These are phyloP conservation scores for Rhizophagus clarus DNA, from an alignment of 192 early-diverging fungal genomes.

Conservation along the genomic window DNA sequence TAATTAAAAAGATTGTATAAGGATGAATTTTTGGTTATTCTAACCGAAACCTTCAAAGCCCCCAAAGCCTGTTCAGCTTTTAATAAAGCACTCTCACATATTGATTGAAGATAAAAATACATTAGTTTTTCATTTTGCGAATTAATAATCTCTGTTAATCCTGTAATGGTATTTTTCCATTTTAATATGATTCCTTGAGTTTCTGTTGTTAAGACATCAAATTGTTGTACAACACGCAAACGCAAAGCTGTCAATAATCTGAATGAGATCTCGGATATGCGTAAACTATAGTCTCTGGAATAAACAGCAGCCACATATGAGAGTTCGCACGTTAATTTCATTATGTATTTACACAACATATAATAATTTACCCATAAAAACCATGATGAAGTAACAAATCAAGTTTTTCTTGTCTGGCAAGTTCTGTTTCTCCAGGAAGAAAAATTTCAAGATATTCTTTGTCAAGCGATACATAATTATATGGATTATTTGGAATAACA, in stretches of 20 bases:
- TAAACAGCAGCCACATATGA: background rate
- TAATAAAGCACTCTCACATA: background rate
- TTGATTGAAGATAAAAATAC: background rate
- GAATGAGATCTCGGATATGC: constrained; percentile 51
- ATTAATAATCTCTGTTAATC: background rate
- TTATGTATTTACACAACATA: constrained; percentile 7
- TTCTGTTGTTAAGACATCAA: background rate
- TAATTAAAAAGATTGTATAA: background rate
- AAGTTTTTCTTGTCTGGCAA: constrained; percentile 40
- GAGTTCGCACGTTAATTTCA: background rate
- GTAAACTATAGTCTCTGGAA: constrained; percentile 53
- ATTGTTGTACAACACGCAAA: constrained; percentile 40
- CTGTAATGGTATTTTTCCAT: background rate
- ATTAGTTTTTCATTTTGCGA: constrained; percentile 6
- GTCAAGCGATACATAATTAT: constrained; percentile 54
- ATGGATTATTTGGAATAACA: constrained; percentile 53
- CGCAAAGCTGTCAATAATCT: constrained; percentile 51
- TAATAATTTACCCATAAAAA: constrained; percentile 44
- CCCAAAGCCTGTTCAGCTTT: background rate
- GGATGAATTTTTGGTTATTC: background rate
- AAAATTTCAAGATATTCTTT: constrained; percentile 46
- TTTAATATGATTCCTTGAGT: background rate
- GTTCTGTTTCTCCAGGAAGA: constrained; percentile 37
- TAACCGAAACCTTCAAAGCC: background rate
- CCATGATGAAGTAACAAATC: constrained; percentile 47